Evolutionary conservation across 1,284 basidiomycete species (phyloP), one percentile per base, ranked within the genome.

Genomic region (Fistulina hepatica): DNA sequence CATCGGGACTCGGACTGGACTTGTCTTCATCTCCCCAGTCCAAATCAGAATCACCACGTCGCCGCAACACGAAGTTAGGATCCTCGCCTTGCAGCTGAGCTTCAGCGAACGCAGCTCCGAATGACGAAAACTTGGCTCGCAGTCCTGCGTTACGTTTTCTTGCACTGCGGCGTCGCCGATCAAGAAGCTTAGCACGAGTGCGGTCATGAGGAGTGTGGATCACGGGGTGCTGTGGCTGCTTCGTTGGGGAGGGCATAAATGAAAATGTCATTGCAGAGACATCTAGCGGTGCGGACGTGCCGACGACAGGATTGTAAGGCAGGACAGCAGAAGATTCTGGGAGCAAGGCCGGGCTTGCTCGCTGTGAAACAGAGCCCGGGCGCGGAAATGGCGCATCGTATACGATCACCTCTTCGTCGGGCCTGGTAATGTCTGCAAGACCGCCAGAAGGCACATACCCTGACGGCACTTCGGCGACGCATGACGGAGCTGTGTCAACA

Each of bases 21-120:
- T 52, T 52, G 1, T 48, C 56, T 8, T 52, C 58, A 21, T 62
- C 64, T 1, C 79, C 81, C 78, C 79, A 83, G 37, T 84, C 75
- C 21, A 83, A 45, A 55, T 84, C 82, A 12, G 77, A 81, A 54
- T 81, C 79, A 0, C 69, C 76, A 37, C 63, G 57, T 42, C 78
- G 63, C 52, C 71, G 60, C 48, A 73, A 65, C n/a, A 60, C 57
- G 52, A 60, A 59, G 39, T 58, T 58, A 11, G 64, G 58, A 47
- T 72, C 73, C 11, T 45, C 50, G 19, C 47, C 48, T 20, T 48
- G 62, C 45, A 79, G 49, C 46, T 60, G 56, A 10, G 59, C 66
- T 48, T 81, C 79, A n/a, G 67, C 65, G 44, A 69, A 52, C 48
- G 68, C 65, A n/a, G 69, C 73, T 2, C 73, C 76, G 39, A 67